Conservation (phyloP, 2,329 filamentous ascomycete species). For the Aspergillus sp. region DNA sequence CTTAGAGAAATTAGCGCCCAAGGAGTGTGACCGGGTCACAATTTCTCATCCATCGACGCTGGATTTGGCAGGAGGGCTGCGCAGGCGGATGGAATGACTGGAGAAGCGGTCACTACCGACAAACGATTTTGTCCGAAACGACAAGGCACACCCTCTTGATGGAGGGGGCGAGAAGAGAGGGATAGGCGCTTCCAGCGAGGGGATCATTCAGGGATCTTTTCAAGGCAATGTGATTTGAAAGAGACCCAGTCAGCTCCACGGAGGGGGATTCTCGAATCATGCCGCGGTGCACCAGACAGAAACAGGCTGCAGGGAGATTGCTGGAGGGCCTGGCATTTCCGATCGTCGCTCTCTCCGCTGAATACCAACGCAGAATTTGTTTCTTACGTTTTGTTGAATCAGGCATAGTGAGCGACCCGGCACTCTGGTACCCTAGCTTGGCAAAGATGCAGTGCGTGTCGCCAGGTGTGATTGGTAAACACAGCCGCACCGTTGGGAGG, state of each 20-base stretch:
- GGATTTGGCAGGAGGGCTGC: slow-evolving; percentile 7
- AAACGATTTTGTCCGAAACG: slow-evolving; percentile 10
- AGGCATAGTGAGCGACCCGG: slow-evolving; percentile 32
- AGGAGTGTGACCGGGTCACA: slow-evolving; percentile 24
- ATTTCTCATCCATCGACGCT: slow-evolving; percentile 21
- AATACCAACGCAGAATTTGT: slow-evolving; percentile 16
- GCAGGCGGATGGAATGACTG: slow-evolving; percentile 13
- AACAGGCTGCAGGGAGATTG: slow-evolving; percentile 12
- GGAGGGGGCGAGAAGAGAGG: slow-evolving; percentile 1
- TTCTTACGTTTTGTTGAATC: slow-evolving; percentile 16
- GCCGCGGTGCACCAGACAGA: slow-evolving; percentile 7
- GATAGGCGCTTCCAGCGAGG: slow-evolving; percentile 2
- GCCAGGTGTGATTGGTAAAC: slow-evolving; percentile 27
- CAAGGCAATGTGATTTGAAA: slow-evolving; percentile 1
- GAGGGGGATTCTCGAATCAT: slow-evolving; percentile 6
- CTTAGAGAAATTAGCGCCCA: slow-evolving; percentile 32
- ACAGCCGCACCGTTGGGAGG: slow-evolving; percentile 25
- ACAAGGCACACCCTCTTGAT: slow-evolving; percentile 5
- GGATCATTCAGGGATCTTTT: slow-evolving; percentile 6
- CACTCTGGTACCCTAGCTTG: slow-evolving; percentile 33
- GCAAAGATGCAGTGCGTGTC: slow-evolving; percentile 35
- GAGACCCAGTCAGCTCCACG: slow-evolving; percentile 11
- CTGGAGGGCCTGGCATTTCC: slow-evolving; percentile 12
- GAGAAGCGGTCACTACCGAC: slow-evolving; percentile 14
- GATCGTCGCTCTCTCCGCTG: slow-evolving; percentile 17